Percentiles rank a stretch among this genome's conserved stretches.
These are phyloP conservation scores for Silene vulgaris DNA, from an alignment of 179 eudicot genomes.

Conservation along the genomic window DNA sequence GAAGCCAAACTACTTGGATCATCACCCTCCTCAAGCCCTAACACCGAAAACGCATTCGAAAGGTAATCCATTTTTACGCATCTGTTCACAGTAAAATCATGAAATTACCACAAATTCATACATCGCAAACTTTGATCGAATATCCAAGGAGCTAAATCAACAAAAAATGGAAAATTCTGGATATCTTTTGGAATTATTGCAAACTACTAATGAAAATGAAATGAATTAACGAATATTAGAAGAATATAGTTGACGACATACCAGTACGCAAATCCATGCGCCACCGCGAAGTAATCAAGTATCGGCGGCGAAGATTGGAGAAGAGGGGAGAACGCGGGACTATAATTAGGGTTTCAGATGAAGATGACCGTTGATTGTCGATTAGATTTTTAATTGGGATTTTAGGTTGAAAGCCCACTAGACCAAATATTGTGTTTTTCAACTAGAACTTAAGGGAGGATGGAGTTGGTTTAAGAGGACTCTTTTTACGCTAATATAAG, in stretches of 20 bases:
- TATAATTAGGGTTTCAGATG: not conserved
- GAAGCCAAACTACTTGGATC: conserved; percentile 19
- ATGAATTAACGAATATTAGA: not conserved
- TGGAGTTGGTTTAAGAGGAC: too few relatives aligned
- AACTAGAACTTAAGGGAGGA: too few relatives aligned
- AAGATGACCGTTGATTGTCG: conserved; percentile 2
- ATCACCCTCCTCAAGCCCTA: conserved; percentile 25
- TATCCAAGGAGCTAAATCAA: not conserved
- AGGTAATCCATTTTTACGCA: conserved; percentile 22
- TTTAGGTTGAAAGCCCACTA: not conserved
- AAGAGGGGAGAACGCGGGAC: not conserved
- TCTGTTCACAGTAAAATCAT: not conserved
- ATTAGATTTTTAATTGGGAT: not conserved
- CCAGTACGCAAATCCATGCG: not conserved
- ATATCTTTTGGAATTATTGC: not conserved
- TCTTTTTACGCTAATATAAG: too few relatives aligned
- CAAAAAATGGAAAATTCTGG: not conserved
- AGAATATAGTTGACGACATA: not conserved
- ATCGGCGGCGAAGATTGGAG: not conserved
- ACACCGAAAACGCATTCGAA: conserved; percentile 30
- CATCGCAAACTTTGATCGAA: not conserved
- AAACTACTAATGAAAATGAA: not conserved
- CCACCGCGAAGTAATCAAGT: not conserved
- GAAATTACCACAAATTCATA: not conserved
- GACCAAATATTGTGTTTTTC: too few relatives aligned